Evolutionary conservation across 768 basidiomycete genomes (phyloP), one percentile per base, ranked within the genome.

Genomic region (Pleurotus cornucopiae): DNA sequence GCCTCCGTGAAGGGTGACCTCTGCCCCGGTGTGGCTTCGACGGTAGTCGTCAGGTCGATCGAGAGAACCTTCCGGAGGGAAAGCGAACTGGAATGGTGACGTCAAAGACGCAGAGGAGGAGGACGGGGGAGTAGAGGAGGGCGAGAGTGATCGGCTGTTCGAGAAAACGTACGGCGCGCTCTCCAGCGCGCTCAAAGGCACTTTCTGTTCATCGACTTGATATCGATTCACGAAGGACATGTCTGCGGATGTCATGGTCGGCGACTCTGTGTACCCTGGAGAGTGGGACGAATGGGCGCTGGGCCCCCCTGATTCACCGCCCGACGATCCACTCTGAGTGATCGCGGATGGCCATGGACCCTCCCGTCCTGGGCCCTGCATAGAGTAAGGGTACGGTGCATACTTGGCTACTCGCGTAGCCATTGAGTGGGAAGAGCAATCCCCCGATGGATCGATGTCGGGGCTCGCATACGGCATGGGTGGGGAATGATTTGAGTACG

Each of bases 1-100:
- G 56, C 86, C 87, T 46, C 85, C 85, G 56, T 89, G 87, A 37
- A 90, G 77, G 7, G 85, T 84, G 47, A 89, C 79, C 58, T 89
- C 84, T 43, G 85, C 72, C 57, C 72, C 71, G 23, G 80, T 74
- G 60, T 80, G 77, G 23, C 21, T 53, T 57, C 84, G 80, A 62
- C 85, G 82, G 64, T 82, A 88, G 69, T 83, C 83, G 48, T 87
- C 86, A 56, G 80, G 46, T 46, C 83, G 79, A 54, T 88, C 84
- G 40, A 73, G 63, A 51, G 77, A 67, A 48, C 77, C 56, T 38
- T 73, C 73, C 53, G 87, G 85, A 39, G 82, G 73, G 64, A 86
- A 88, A 2, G 80, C 71, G 60, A 88, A 88, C 60, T 80, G 84
- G 64, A 86, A 89, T 2, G 85, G 76, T 57, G 87, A 79, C 58